Percentiles rank a stretch among this genome's conserved stretches.
These are phyloP conservation scores for Podila epicladia DNA, from an alignment of 192 early-diverging fungal genomes.

Conservation along the genomic window DNA sequence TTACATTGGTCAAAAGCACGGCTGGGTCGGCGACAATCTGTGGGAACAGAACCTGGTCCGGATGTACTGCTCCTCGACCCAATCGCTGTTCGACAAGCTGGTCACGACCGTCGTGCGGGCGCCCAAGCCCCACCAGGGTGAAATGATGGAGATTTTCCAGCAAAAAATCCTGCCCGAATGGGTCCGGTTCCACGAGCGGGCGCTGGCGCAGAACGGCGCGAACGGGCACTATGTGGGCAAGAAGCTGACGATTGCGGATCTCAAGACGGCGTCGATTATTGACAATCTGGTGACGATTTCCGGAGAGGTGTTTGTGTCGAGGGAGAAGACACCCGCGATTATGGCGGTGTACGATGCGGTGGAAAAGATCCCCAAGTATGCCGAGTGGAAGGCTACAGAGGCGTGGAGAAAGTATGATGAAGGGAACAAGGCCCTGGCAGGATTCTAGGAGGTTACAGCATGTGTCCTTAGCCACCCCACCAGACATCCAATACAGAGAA, in stretches of 20 bases:
- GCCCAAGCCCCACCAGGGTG: slow-evolving; percentile 7
- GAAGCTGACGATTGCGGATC: slow-evolving; percentile 22
- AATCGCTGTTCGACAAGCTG: slow-evolving; percentile 20
- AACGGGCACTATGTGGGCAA: slow-evolving; percentile 42
- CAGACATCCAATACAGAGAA: too few relatives aligned
- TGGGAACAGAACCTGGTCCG: slow-evolving; percentile 32
- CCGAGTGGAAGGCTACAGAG: slow-evolving; percentile 18
- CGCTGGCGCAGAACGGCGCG: slow-evolving; percentile 19
- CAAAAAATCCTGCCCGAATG: slow-evolving; percentile 17
- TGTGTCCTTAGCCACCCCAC: too few relatives aligned
- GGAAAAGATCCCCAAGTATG: slow-evolving; percentile 30
- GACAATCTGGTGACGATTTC: slow-evolving; percentile 20
- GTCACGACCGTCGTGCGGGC: slow-evolving; percentile 13
- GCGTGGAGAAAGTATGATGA: slow-evolving; percentile 15
- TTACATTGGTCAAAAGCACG: slow-evolving; percentile 5
- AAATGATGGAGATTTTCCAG: slow-evolving; percentile 17
- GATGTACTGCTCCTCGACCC: slow-evolving; percentile 36
- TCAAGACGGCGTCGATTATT: slow-evolving; percentile 33
- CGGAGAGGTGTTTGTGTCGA: slow-evolving; percentile 14
- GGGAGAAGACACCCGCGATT: slow-evolving; percentile 32
- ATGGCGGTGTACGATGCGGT: slow-evolving; percentile 29
- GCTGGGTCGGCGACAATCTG: slow-evolving; percentile 13
- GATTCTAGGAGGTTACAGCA: too few relatives aligned
- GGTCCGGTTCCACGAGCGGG: slow-evolving; percentile 17
- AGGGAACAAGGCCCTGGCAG: too few relatives aligned